Base-by-base conservation (phyloP, 805 yeast species). In the Candida ascalaphidarum region DNA sequence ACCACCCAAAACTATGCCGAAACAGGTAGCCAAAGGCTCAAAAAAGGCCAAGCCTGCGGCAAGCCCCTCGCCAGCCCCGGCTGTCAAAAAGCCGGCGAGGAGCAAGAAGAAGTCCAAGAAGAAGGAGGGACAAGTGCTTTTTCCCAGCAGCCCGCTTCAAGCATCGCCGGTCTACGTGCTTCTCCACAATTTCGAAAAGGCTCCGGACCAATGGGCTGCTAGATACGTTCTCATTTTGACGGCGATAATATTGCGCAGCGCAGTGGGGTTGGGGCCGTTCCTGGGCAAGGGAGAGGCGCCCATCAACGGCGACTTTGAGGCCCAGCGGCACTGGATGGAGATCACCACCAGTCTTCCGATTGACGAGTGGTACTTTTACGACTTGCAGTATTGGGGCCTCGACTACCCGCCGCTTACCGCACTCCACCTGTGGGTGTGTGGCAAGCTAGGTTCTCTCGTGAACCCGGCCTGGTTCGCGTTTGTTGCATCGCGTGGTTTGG, bases 371-470 rank as follows among this genome's bases (percentile, higher is more conserved):
- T 92, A 92, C 48, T 82, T 69, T 58, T 85, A 76, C 52, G 96
- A 92, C 48, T 63, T 86, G 25, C 75, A 77, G 40, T 86, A 89
- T 58, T 92, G 98, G 97, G 96, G 97, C 1, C 64, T 92, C 20
- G 98, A 92, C 53, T 92, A 92, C 52, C 99, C 99, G 1, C 97
- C 97, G 5, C 60, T 92, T 36, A 89, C 98, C 0, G 98, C 97
- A 0, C 88, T 71, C 50, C 97, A 92, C 48, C 85, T 94, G 27
- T 84, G 78, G 70, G 19, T 83, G 1, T 50, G 80, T 26, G 98
- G 97, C 0, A 61, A 63, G 29, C 42, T 89, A 11, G 97, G 96
- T 0, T 44, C 62, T 2, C 48, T 74, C 23, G 55, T 84, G 19
- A 69, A 81, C 37, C 62, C 75, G 0, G 38, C 52, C 0, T 92